A percentile compares a stretch with the other conserved stretches of the same genome.
These are phyloP conservation scores for Euptelea pleiosperma DNA, from an alignment of 164 flowering plant species.

Conservation along the genomic window DNA sequence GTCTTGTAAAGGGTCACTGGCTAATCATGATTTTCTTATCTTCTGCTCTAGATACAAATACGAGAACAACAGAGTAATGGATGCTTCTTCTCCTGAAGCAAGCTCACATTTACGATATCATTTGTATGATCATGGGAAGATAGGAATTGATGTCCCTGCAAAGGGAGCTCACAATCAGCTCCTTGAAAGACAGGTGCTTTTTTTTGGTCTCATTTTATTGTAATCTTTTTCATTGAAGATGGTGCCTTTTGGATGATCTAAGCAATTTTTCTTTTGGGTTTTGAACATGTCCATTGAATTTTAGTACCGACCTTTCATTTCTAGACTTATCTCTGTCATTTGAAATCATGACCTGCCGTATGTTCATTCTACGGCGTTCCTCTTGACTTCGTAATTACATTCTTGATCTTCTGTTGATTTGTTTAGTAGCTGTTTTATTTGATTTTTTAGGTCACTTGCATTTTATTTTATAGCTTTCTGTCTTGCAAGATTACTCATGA, in stretches of 20 bases:
- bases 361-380: too few relatives aligned
- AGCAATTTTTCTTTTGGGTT: too few relatives aligned
- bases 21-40: constrained; percentile 11
- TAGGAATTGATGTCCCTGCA: constrained; percentile 52
- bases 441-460: too few relatives aligned
- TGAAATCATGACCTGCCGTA: too few relatives aligned
- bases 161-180: constrained; percentile 87
- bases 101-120: constrained; percentile 69
- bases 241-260: not conserved
- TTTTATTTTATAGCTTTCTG: not conserved
- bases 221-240: not conserved
- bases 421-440: not conserved
- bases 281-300: too few relatives aligned
- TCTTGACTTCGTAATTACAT: too few relatives aligned
- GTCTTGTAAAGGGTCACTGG: not conserved
- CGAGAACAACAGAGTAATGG: constrained; percentile 81
- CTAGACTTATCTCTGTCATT: too few relatives aligned
- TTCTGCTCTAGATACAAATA: constrained; percentile 66
- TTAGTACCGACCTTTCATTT: not conserved
- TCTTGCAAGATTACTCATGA: not conserved
- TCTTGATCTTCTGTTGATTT: not conserved
- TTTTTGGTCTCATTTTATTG: not conserved
- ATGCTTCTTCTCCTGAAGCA: constrained; percentile 76
- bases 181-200: constrained; percentile 92
- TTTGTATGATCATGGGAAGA: constrained; percentile 68